phyloP scores from a whole-genome alignment of 2,329 filamentous ascomycete genomes.

The Alternaria novae-zelandiae region DNA sequence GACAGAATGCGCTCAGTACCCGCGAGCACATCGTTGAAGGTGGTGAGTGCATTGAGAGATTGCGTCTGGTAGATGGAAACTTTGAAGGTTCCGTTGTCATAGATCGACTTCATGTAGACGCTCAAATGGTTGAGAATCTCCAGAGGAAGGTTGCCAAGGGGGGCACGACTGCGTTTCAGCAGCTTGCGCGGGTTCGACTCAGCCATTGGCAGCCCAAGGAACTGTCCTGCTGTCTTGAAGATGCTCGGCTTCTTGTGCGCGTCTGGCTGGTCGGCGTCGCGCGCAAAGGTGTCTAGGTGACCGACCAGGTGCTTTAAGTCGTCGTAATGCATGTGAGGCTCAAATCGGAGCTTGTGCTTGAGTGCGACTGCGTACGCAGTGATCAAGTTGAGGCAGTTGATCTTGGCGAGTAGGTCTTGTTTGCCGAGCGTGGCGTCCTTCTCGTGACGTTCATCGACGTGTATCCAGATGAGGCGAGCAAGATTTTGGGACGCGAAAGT shows the following conservation, averaged over 20 bases:
- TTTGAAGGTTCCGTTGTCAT: conserved; percentile 62
- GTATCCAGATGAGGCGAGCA: conserved; percentile 83
- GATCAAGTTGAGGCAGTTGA: conserved; percentile 72
- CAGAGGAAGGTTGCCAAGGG: conserved; percentile 79
- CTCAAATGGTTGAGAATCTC: conserved; percentile 78
- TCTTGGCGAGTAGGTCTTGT: conserved; percentile 71
- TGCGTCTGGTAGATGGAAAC: conserved; percentile 64
- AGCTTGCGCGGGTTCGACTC: conserved; percentile 77
- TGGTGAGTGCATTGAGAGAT: conserved; percentile 64
- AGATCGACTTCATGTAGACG: conserved; percentile 68
- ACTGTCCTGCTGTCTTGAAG: conserved; percentile 70
- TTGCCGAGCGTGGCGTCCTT: conserved; percentile 59
- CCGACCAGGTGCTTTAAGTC: conserved; percentile 73
- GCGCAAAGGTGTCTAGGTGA: conserved; percentile 77
- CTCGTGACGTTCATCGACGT: conserved; percentile 65
- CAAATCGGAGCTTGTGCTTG: conserved; percentile 84
- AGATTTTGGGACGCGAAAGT: conserved; percentile 63
- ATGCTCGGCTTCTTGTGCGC: conserved; percentile 45
- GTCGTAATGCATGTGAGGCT: conserved; percentile 77
- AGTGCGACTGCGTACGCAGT: conserved; percentile 76
- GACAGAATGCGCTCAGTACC: conserved; percentile 79
- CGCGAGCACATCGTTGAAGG: conserved; percentile 73
- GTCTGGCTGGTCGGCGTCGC: conserved; percentile 50
- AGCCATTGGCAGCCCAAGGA: conserved; percentile 77
- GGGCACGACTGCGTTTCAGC: conserved; percentile 72